A percentile compares a stretch with the other conserved stretches of the same genome.
phyloP scores from a whole-genome alignment of 495 filamentous ascomycete genomes.

The Zalerion maritima region DNA sequence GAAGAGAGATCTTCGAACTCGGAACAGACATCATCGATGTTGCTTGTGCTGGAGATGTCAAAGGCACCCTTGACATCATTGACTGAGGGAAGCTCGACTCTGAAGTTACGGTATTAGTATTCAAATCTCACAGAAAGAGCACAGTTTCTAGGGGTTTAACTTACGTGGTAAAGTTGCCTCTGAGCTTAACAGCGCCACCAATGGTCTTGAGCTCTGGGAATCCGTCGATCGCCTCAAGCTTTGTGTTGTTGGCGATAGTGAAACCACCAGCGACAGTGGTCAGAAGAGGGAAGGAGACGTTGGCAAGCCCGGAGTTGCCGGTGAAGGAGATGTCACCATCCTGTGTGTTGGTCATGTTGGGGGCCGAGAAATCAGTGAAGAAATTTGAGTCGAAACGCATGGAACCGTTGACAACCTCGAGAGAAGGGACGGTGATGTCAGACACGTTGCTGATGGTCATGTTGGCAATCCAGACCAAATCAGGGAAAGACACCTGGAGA shows the following conservation, averaged over 20 bases:
- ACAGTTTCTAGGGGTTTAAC: no score
- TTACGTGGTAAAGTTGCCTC: conserved; percentile 71
- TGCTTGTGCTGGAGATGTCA: conserved; percentile 61
- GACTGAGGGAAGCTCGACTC: conserved; percentile 53
- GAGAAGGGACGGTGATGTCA: conserved; percentile 57
- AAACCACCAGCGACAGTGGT: conserved; percentile 60
- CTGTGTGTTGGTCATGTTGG: conserved; percentile 61
- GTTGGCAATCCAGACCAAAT: conserved; percentile 64
- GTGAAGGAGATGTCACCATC: conserved; percentile 65
- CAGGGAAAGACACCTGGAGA: conserved; percentile 50
- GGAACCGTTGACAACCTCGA: conserved; percentile 59
- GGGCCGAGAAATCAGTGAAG: conserved; percentile 50
- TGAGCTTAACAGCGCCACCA: conserved; percentile 76
- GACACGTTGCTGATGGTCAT: conserved; percentile 81
- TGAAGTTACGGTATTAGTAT: conserved; percentile 28
- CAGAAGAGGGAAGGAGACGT: conserved; percentile 59
- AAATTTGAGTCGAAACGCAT: conserved; percentile 73
- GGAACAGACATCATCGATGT: conserved; percentile 37
- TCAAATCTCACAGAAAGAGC: neutral
- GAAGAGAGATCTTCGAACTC: conserved; percentile 28
- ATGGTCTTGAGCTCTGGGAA: conserved; percentile 56
- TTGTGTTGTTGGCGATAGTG: conserved; percentile 77
- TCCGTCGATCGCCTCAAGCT: conserved; percentile 42
- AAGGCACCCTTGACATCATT: conserved; percentile 71
- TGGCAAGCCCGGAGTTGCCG: conserved; percentile 58